Base-by-base conservation (phyloP, 1,139 yeast species). In the Waltiozyma sp. region DNA sequence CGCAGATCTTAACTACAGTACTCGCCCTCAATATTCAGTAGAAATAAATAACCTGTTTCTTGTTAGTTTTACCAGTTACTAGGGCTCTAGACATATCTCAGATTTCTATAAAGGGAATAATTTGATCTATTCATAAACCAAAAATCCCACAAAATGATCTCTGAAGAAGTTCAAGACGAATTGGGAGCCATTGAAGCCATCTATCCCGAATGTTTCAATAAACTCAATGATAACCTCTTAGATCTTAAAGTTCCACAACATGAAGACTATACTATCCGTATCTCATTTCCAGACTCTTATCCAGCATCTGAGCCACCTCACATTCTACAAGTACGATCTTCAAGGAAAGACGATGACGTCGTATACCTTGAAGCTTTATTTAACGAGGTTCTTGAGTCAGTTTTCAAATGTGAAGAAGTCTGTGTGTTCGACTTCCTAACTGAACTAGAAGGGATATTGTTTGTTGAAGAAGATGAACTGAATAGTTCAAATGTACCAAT, bases 161-260 rank as follows among this genome's bases (percentile, higher is more conserved):
- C 61, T 3, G 77, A 77, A 51, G 88, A 83, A 42, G 65, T 85
- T 14, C 56, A 61, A n/a, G 94, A 87, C 46, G 98, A 91, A 57
- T 63, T 86, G 23, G 77, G 75, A 41, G 93, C 96, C 13, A 78
- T 89, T 19, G 84, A 85, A 48, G 94, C 96, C 2, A 89, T 91
- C n/a, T 89, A 77, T 56, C 96, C 95, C 1, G 84, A 71, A 15
- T 69, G 71, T 39, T 53, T 76, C 44, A 58, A 54, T 0, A 69
- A 51, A 45, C 66, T 65, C 40, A 64, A 70, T 10, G 65, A 65
- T 3, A 57, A 59, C 4, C 62, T 71, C 11, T 75, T 77, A 45
- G 70, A 70, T 24, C 66, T 88, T 33, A 60, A 58, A 11, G 65
- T 87, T 1, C 95, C 96, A 0, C 77, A 72, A 45, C 77, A 83